Evolutionary conservation across 495 filamentous ascomycete species (phyloP), one percentile per base, ranked within the genome.

Genomic region (Lophiotrema nucula): DNA sequence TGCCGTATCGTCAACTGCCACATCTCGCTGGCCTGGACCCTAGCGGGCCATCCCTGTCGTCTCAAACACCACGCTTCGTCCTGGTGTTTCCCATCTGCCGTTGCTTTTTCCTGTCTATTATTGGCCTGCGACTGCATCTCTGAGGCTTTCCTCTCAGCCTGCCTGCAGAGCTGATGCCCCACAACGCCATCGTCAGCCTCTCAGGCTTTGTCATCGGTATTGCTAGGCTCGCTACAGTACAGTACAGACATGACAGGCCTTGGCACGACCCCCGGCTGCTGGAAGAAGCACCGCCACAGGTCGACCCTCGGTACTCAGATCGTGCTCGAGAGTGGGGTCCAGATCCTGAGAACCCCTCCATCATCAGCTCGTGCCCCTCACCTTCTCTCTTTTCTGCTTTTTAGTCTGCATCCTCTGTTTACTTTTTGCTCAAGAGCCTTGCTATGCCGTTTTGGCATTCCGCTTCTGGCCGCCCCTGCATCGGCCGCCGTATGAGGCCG

Each of bases 1-100:
- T 47, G 39, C 39, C 62, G 47, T 60, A 54, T 62, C 53, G 24
- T 45, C 23, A 28, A 21, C 53, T 58, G 63, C 63, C 58, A 62
- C 58, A 66, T 66, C 28, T 37, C 52, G 38, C 19, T 56, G 44
- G 49, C 53, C 31, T 27, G 56, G 28, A 38, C 37, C 31, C 23
- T 33, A 15, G 27, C 38, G 25, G 38, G 39, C 27, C 13, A 31
- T 41, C 50, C 49, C 41, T 53, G 56, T 27, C 56, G n/a, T n/a
- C n/a, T n/a, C n/a, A n/a, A n/a, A n/a, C n/a, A n/a, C n/a, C n/a
- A n/a, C n/a, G n/a, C n/a, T n/a, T n/a, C n/a, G n/a, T n/a, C n/a
- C n/a, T n/a, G n/a, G n/a, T n/a, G n/a, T n/a, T n/a, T n/a, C n/a
- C n/a, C n/a, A n/a, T n/a, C n/a, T n/a, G n/a, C n/a, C n/a, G n/a